Conservation (phyloP, 2,329 filamentous ascomycete species). For the Fusarium praegraminearum region DNA sequence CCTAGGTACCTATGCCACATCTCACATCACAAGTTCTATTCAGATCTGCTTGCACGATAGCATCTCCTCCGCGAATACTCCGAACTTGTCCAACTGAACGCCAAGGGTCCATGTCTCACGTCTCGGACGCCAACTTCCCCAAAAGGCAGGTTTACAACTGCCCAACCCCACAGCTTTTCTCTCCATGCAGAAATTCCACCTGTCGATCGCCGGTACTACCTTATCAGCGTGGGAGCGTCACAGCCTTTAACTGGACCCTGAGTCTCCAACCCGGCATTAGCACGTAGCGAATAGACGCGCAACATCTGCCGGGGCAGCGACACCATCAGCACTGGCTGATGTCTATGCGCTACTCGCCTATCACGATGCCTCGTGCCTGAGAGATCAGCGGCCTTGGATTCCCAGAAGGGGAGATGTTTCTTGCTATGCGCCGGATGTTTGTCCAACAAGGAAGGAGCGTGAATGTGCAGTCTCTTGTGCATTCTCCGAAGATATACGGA, state of each 20-base stretch:
- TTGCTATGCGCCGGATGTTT: constrained; percentile 18
- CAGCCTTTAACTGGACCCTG: constrained; percentile 36
- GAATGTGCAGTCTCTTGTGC: background rate
- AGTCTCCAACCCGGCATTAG: constrained; percentile 3
- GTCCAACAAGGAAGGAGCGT: constrained; percentile 39
- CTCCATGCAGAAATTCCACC: constrained; percentile 5
- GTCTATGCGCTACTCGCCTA: constrained; percentile 20
- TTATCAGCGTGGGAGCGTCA: constrained; percentile 32
- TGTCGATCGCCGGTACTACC: constrained; percentile 30
- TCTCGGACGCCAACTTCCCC: constrained; percentile 30
- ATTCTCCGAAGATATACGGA: constrained; percentile 11
- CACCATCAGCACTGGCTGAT: background rate
- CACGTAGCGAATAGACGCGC: constrained; percentile 12
- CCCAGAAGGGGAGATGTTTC: constrained; percentile 20
- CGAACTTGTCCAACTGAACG: background rate
- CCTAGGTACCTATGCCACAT: background rate
- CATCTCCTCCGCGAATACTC: constrained; percentile 5
- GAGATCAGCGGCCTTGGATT: constrained; percentile 26
- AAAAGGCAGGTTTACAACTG: constrained; percentile 36
- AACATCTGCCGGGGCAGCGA: constrained; percentile 7
- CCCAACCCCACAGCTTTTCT: constrained; percentile 22
- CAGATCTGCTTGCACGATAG: background rate
- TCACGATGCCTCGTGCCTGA: constrained; percentile 38
- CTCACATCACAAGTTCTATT: too few species aligned
- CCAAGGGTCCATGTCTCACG: constrained; percentile 1